Conservation (phyloP, 179 eudicot species). For the Gypsophila paniculata region DNA sequence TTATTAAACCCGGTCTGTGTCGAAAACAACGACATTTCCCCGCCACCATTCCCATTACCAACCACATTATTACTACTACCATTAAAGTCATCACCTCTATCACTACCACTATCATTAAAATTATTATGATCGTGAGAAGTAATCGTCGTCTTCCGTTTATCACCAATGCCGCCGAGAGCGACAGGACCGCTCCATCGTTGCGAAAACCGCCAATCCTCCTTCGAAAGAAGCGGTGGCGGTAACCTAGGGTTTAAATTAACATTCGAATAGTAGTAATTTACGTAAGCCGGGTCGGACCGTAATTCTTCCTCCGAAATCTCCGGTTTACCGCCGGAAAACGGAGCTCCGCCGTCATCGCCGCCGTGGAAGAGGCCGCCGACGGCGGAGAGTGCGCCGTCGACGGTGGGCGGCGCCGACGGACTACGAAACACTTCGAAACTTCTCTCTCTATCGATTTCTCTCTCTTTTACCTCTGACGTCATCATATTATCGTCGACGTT, state of each 20-base stretch:
- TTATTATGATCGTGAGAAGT: neutral
- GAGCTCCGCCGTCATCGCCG: conserved; percentile 30
- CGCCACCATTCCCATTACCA: neutral
- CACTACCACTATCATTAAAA: conserved; percentile 37
- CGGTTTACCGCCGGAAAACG: conserved; percentile 34
- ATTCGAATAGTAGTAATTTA: conserved; percentile 77
- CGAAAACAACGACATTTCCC: conserved; percentile 40
- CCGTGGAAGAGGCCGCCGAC: conserved; percentile 54
- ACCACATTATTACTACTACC: neutral
- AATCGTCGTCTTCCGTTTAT: conserved; percentile 54
- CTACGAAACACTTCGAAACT: conserved; percentile 69
- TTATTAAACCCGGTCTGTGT: conserved; percentile 65
- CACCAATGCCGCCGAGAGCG: conserved; percentile 77
- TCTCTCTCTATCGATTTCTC: conserved; percentile 39
- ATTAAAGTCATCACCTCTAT: conserved; percentile 31
- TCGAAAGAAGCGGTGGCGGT: conserved; percentile 87
- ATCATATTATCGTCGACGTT: conserved; percentile 14
- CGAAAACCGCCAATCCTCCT: conserved; percentile 88
- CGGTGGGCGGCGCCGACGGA: conserved; percentile 95
- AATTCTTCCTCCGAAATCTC: conserved; percentile 71
- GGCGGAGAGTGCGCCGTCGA: conserved; percentile 70
- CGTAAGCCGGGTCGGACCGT: conserved; percentile 90
- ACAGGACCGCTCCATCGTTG: conserved; percentile 52
- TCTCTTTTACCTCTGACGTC: conserved; percentile 42
- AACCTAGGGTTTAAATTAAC: conserved; percentile 90